Percentiles rank a stretch among this genome's conserved stretches.
Evolutionary conservation across 2,329 filamentous ascomycete genomes (phyloP).

Genomic region (Trichoderma sp.): DNA sequence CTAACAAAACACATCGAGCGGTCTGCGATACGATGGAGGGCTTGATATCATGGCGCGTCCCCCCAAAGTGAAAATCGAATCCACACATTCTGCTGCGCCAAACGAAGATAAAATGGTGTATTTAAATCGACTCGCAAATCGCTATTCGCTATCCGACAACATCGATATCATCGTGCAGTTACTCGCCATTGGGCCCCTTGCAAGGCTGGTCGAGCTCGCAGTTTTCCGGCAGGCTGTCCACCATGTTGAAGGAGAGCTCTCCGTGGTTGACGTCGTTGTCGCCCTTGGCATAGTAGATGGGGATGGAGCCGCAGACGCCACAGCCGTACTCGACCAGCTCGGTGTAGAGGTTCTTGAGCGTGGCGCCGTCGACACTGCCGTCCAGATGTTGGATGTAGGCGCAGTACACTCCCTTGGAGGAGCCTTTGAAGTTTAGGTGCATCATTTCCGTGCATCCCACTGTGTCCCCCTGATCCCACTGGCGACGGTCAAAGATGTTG

Average conservation of each 20-base stretch:
- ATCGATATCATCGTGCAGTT: not conserved
- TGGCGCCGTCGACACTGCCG: conserved; percentile 3
- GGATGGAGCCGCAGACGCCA: conserved; percentile 19
- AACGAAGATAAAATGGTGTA: not conserved
- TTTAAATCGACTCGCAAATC: not conserved
- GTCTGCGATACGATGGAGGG: not conserved
- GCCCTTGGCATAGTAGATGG: conserved; percentile 19
- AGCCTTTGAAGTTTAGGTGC: conserved; percentile 3
- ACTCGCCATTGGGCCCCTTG: not conserved
- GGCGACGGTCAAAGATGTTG: conserved; percentile 5
- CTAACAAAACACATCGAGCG: conserved; percentile 9
- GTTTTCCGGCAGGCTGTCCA: conserved; percentile 14
- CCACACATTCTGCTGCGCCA: not conserved
- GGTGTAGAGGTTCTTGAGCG: not conserved
- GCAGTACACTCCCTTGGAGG: conserved; percentile 10
- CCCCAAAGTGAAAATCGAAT: not conserved
- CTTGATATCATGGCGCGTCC: not conserved
- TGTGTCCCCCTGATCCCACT: conserved; percentile 14
- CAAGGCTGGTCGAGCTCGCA: conserved; percentile 17
- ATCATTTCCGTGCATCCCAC: not conserved
- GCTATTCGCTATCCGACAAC: not conserved
- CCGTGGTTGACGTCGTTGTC: conserved; percentile 18
- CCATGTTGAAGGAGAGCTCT: conserved; percentile 22
- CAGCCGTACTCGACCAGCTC: conserved; percentile 3
- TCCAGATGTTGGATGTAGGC: conserved; percentile 14